Evolutionary conservation across 495 filamentous ascomycete genomes (phyloP).

Genomic region (Xylaria intraflava): DNA sequence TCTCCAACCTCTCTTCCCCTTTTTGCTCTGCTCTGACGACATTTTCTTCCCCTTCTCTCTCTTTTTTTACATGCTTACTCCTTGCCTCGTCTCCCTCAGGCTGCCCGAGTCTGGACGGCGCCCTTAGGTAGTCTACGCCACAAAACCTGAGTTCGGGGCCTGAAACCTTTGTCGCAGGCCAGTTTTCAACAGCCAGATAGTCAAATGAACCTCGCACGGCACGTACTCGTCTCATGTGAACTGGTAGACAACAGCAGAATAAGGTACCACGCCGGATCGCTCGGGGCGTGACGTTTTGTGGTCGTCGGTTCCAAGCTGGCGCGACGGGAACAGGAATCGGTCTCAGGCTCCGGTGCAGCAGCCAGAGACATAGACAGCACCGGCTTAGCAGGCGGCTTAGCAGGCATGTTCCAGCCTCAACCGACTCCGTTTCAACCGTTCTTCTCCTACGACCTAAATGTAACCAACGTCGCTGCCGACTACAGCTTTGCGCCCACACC

Average conservation of each 20-base stretch:
- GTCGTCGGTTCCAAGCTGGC: conserved; percentile 10
- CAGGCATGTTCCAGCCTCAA: conserved; percentile 51
- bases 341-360: conserved; percentile 23
- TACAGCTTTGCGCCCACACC: conserved; percentile 41
- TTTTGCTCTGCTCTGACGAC: background rate
- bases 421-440: conserved; percentile 40
- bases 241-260: conserved; percentile 2
- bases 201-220: conserved; percentile 11
- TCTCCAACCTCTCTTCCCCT: conserved; percentile 3
- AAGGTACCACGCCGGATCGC: background rate
- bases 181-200: background rate
- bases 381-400: conserved; percentile 22
- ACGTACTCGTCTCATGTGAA: background rate
- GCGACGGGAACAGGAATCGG: conserved; percentile 5
- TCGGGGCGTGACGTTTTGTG: background rate
- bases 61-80: background rate
- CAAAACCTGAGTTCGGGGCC: conserved; percentile 13
- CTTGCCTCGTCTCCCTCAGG: background rate
- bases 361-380: background rate
- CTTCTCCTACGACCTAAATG: conserved; percentile 9
- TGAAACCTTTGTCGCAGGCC: background rate
- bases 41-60: background rate
- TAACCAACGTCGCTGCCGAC: conserved; percentile 33
- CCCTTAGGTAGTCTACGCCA: conserved; percentile 36
- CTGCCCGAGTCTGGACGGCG: background rate